Conservation (phyloP, 2,329 filamentous ascomycete species). For the Neoascochyta sp. region DNA sequence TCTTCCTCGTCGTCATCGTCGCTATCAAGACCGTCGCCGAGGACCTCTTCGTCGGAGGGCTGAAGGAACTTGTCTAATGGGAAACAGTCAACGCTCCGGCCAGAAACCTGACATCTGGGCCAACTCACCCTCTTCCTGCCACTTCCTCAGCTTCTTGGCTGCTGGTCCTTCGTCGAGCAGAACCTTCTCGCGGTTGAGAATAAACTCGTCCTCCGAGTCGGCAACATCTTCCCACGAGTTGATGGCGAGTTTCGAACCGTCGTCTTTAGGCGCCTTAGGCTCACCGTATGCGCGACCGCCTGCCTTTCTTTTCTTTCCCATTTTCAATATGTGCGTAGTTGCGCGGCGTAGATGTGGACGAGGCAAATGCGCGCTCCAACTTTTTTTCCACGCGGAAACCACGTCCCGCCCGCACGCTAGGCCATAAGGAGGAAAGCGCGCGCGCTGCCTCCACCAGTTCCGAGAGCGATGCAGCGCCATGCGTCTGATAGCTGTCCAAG, state of each 20-base stretch:
- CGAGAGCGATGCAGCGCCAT: conserved; percentile 2
- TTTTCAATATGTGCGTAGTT: conserved; percentile 19
- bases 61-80: conserved; percentile 54
- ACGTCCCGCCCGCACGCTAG: conserved; percentile 4
- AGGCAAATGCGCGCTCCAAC: conserved; percentile 16
- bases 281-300: conserved; percentile 45
- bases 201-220: conserved; percentile 92
- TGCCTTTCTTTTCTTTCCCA: conserved; percentile 67
- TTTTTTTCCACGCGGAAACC: conserved; percentile 22
- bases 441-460: conserved; percentile 1
- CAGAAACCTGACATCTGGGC: conserved; percentile 4
- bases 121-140: conserved; percentile 60
- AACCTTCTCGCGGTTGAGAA: conserved; percentile 80
- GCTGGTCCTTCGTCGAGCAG: conserved; percentile 76
- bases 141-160: conserved; percentile 70
- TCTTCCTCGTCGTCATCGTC: conserved; percentile 48
- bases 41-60: conserved; percentile 60
- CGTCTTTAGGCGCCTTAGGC: conserved; percentile 32
- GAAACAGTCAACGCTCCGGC: conserved; percentile 4
- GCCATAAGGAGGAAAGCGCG: conserved; percentile 1
- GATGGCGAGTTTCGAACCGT: conserved; percentile 55
- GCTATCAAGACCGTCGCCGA: conserved; percentile 49
- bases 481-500: neutral
- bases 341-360: conserved; percentile 6
- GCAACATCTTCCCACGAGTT: conserved; percentile 77